A percentile compares a stretch with the other conserved stretches of the same genome.
Evolutionary conservation across 441 rosid genomes (phyloP).

Genomic region (Pelargonium cotyledonis): DNA sequence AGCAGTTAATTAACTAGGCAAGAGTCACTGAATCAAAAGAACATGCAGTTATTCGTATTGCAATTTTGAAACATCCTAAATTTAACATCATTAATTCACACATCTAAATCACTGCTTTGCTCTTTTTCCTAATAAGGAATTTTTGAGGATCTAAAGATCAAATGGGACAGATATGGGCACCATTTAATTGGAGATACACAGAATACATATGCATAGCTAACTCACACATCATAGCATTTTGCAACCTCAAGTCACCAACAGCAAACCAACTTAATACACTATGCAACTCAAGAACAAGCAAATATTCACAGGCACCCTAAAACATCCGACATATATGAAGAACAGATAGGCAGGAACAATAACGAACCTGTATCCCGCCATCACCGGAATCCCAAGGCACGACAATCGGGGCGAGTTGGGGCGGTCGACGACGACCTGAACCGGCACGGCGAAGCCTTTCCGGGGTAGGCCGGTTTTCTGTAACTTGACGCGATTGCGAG

Average conservation of each 20-base stretch:
- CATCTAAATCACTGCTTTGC: neutral
- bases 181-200: neutral
- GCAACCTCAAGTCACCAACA: neutral
- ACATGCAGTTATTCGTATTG: neutral
- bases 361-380: conserved; percentile 20
- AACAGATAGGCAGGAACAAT: neutral
- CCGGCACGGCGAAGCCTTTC: conserved; percentile 20
- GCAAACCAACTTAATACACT: neutral
- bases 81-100: neutral
- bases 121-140: neutral
- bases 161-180: neutral
- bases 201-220: conserved; percentile 3
- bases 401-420: conserved; percentile 16
- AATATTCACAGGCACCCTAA: neutral
- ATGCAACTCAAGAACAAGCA: neutral
- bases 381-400: conserved; percentile 20
- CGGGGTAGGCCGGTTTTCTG: conserved; percentile 17
- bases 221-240: neutral
- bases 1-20: neutral
- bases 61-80: neutral
- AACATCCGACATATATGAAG: neutral
- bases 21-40: neutral
- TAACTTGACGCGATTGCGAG: neutral
- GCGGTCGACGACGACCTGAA: conserved; percentile 16
- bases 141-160: neutral